These are phyloP conservation scores for Coprinellus micaceus DNA, from an alignment of 768 basidiomycete genomes.

Conservation along the genomic window DNA sequence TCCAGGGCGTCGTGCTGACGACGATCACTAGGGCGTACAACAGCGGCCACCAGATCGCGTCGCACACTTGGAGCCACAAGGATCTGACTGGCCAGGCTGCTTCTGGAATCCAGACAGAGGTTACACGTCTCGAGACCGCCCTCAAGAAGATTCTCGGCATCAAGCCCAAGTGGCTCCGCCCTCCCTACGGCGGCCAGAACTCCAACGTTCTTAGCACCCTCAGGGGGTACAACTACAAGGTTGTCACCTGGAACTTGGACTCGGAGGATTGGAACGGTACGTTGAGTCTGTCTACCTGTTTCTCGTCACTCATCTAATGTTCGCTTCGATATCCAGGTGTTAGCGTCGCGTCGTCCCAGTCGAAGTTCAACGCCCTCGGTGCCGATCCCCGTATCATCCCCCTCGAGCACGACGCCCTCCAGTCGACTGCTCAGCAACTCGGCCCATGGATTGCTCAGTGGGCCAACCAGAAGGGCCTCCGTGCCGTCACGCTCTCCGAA, in stretches of 20 bases:
- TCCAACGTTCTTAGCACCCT: conserved; percentile 7
- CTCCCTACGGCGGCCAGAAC: conserved; percentile 13
- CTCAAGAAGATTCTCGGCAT: conserved; percentile 17
- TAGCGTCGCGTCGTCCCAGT: conserved; percentile 8
- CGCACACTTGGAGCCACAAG: conserved; percentile 46
- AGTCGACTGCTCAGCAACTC: conserved; percentile 15
- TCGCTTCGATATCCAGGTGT: background rate
- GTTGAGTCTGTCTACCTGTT: background rate
- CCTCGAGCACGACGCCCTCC: conserved; percentile 16
- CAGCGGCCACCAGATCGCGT: conserved; percentile 41
- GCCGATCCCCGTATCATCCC: conserved; percentile 14
- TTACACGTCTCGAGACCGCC: conserved; percentile 11
- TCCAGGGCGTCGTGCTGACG: background rate
- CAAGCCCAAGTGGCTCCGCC: conserved; percentile 16
- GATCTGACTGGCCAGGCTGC: conserved; percentile 29
- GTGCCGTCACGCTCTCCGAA: conserved; percentile 14
- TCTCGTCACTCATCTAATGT: background rate
- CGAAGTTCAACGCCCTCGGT: conserved; percentile 12
- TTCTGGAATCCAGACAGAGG: conserved; percentile 6
- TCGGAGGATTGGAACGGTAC: conserved; percentile 15
- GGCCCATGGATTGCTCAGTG: conserved; percentile 16
- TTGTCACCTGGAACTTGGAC: conserved; percentile 17
- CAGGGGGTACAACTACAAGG: conserved; percentile 10
- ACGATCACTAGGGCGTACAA: conserved; percentile 22
- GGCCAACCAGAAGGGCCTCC: conserved; percentile 13